These are phyloP conservation scores for Aureobasidium melanogenum DNA, from an alignment of 2,329 filamentous ascomycete genomes.

Conservation along the genomic window DNA sequence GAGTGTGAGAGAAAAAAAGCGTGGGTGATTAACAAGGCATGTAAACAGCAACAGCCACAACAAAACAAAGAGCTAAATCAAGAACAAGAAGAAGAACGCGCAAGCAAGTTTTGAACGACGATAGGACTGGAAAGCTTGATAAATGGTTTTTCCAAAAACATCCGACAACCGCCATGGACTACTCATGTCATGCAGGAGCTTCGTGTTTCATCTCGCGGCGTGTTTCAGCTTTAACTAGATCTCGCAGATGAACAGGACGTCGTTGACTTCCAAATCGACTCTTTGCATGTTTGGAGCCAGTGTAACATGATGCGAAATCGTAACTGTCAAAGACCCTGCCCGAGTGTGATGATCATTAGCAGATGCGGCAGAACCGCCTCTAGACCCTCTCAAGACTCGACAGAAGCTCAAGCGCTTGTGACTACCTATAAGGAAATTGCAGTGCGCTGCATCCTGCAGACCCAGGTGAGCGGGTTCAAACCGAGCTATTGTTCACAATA, in stretches of 20 bases:
- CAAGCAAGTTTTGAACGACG: background rate
- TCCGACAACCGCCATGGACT: background rate
- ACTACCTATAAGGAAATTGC: background rate
- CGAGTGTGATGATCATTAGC: background rate
- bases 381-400: background rate
- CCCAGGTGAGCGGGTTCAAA: background rate
- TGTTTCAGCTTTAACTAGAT: constrained; percentile 2
- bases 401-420: background rate
- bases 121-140: background rate
- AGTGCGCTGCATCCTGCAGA: background rate
- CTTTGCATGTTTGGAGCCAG: background rate
- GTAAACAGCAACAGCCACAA: background rate
- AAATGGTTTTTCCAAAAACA: background rate
- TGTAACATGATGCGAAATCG: background rate
- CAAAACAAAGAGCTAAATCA: background rate
- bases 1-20: background rate
- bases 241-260: background rate
- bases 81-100: background rate
- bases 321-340: background rate
- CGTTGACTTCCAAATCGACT: background rate
- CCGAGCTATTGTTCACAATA: background rate
- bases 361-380: background rate
- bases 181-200: constrained; percentile 4
- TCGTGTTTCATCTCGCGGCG: constrained; percentile 6
- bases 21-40: background rate